Evolutionary conservation across 345 rosid species (phyloP).

Genomic region (Moricandia arvensis): DNA sequence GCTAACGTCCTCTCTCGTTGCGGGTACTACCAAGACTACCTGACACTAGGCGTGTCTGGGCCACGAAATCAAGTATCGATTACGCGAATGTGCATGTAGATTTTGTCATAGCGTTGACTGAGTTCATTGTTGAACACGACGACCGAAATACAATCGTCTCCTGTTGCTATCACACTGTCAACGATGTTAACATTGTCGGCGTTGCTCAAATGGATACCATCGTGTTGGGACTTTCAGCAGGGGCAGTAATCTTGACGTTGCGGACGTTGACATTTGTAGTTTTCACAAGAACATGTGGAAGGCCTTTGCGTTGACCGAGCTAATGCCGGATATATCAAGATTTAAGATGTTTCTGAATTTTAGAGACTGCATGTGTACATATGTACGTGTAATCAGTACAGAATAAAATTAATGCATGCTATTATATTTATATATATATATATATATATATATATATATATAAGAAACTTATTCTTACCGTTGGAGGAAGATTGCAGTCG

Average conservation of each 20-base stretch:
- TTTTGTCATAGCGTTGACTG: no score
- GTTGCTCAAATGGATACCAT: slow-evolving; percentile 31
- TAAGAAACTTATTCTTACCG: slow-evolving; percentile 30
- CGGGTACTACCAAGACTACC: slow-evolving; percentile 40
- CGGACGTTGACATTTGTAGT: slow-evolving; percentile 21
- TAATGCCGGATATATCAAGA: slow-evolving; percentile 35
- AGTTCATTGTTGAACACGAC: slow-evolving; percentile 37
- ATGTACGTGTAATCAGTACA: neutral
- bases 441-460: neutral
- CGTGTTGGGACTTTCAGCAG: slow-evolving; percentile 26
- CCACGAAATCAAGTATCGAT: no score
- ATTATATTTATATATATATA: neutral
- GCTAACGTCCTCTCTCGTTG: slow-evolving; percentile 31
- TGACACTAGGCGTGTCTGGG: slow-evolving; percentile 38
- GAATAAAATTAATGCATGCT: neutral
- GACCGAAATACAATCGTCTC: slow-evolving; percentile 39
- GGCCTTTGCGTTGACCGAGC: slow-evolving; percentile 49
- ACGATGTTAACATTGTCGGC: slow-evolving; percentile 25
- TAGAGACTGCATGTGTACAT: slow-evolving; percentile 40
- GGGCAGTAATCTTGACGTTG: slow-evolving; percentile 49
- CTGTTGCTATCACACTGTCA: slow-evolving; percentile 29
- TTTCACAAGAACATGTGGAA: slow-evolving; percentile 51
- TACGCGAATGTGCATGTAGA: no score
- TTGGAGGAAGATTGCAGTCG: slow-evolving; percentile 46
- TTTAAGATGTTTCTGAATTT: slow-evolving; percentile 42